Percentiles rank a stretch among this genome's conserved stretches.
phyloP scores from a whole-genome alignment of 768 basidiomycete genomes.

The Aureoboletus auriporus region DNA sequence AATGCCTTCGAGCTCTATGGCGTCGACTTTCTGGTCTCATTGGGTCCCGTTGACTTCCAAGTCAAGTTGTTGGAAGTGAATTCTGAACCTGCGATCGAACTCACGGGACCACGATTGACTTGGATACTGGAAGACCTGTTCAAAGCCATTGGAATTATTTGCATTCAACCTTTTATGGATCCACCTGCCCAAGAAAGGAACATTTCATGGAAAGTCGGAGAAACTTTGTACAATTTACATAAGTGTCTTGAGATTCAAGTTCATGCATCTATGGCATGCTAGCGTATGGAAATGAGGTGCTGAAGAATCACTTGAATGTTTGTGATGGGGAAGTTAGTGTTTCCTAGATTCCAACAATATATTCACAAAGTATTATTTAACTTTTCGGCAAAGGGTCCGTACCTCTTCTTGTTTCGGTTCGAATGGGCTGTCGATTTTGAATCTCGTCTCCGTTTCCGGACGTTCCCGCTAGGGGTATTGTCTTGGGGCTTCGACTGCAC shows the following conservation, averaged over 20 bases:
- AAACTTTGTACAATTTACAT: conserved; percentile 48
- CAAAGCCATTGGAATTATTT: conserved; percentile 59
- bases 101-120: conserved; percentile 79
- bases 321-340: not conserved
- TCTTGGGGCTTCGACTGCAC: not conserved
- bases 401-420: conserved; percentile 11
- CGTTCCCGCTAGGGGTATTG: not conserved
- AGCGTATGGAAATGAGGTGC: not conserved
- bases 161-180: conserved; percentile 59
- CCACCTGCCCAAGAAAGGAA: not conserved
- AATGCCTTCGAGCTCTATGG: conserved; percentile 97
- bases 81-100: conserved; percentile 92
- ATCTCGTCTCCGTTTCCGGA: conserved; percentile 15
- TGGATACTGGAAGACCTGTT: conserved; percentile 85
- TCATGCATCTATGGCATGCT: conserved; percentile 27
- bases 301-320: not conserved
- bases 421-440: not conserved
- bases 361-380: not conserved
- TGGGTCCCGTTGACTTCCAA: conserved; percentile 38
- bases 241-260: conserved; percentile 65
- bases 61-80: conserved; percentile 89
- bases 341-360: conserved; percentile 7
- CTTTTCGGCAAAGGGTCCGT: not conserved
- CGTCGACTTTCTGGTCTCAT: conserved; percentile 82
- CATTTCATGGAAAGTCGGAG: conserved; percentile 47